Evolutionary conservation across 331 rosid genomes (phyloP), one percentile per base, ranked within the genome.

Genomic region (Quercus lobata): DNA sequence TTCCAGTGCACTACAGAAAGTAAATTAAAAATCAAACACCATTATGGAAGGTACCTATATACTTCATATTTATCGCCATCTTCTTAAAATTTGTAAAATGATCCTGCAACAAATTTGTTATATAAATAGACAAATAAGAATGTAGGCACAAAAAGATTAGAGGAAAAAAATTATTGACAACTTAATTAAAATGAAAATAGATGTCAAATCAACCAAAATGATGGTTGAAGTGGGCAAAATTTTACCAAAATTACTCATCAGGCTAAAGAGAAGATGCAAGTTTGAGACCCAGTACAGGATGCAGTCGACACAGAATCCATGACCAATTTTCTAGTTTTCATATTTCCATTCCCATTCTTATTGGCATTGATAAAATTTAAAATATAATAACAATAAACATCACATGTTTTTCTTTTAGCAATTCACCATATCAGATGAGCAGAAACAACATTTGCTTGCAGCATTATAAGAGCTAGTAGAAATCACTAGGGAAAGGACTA

Each of bases 11-110:
- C 41, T 34, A 60, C 24, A 57, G 46, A 61, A 82, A 70, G 5
- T 16, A 75, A 61, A 58, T 35, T 54, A 54, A 72, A 69, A 60
- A n/a, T 7, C 1, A 9, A 30, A 53, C 53, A 14, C 74, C 58
- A 56, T 32, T 56, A 53, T 37, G n/a, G 68, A 78, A 76, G 18
- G 8, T 93, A 95, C 99, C 99, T 85, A 95, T 95, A 81, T 91
- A 91, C 83, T 95, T 95, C 96, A 90, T 90, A 87, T 93, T 93
- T 80, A 93, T 77, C 0, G 86, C 57, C 94, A 86, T 88, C 94
- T 91, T 91, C 69, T 17, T 84, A 44, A 77, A 85, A 76, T 79
- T 82, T 65, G 91, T 78, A 80, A 93, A 91, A 90, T 93, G 88
- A 82, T 88, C 93, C 99, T 93, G 91, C 22, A 56, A 73, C 57